Evolutionary conservation across 2,329 filamentous ascomycete genomes (phyloP).

Genomic region (Pseudogymnoascus sp.): DNA sequence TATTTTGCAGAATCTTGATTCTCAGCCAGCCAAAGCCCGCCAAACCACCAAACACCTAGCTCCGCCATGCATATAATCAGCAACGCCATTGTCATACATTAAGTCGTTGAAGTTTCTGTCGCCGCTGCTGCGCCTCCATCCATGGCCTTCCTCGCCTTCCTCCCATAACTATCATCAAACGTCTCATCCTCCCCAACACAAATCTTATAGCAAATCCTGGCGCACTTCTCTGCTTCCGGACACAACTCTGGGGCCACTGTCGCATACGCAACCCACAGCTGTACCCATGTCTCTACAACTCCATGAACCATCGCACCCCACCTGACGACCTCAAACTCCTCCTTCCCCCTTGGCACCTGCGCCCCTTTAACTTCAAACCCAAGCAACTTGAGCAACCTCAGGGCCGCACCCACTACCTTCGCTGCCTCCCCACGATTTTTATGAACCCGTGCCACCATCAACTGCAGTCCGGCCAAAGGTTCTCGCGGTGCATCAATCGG

Average conservation of each 20-base stretch:
- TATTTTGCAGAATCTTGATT: not conserved
- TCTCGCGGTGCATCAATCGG: not conserved
- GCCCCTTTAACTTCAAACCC: slow-evolving; percentile 1
- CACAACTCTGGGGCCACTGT: slow-evolving; percentile 17
- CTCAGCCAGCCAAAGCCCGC: not conserved
- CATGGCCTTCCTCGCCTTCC: slow-evolving; percentile 16
- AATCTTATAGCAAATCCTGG: slow-evolving; percentile 28
- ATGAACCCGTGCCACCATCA: not conserved
- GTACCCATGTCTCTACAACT: slow-evolving; percentile 26
- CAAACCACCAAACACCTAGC: not conserved
- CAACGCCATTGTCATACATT: not conserved
- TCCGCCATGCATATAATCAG: not conserved
- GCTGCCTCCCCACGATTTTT: not conserved
- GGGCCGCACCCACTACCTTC: not conserved
- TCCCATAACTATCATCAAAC: slow-evolving; percentile 21
- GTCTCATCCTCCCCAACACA: slow-evolving; percentile 30
- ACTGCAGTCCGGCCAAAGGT: not conserved
- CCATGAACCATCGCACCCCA: slow-evolving; percentile 28
- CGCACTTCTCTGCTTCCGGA: slow-evolving; percentile 26
- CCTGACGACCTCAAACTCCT: slow-evolving; percentile 2
- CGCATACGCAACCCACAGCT: slow-evolving; percentile 24
- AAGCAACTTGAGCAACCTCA: not conserved
- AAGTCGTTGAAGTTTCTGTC: not conserved
- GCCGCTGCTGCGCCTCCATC: not conserved
- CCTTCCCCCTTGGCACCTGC: not conserved